Percentiles rank a stretch among this genome's conserved stretches.
These are phyloP conservation scores for Ogataea pilisensis DNA, from an alignment of 805 yeast species.

Conservation along the genomic window DNA sequence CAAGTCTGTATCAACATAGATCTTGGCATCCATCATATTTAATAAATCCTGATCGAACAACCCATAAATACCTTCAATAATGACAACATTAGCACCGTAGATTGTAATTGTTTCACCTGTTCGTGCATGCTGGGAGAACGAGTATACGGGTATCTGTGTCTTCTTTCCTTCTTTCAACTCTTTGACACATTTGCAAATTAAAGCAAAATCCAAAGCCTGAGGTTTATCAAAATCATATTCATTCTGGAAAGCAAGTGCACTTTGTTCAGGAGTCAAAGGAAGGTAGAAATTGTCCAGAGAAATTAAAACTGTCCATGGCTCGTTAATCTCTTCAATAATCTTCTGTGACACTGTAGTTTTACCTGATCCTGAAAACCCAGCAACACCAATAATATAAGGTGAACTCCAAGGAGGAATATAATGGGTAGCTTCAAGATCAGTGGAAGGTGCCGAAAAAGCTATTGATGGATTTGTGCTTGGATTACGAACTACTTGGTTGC, in stretches of 20 bases:
- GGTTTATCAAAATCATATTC: constrained; percentile 88
- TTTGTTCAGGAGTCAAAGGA: constrained; percentile 61
- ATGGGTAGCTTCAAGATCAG: constrained; percentile 18
- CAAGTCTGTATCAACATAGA: constrained; percentile 90
- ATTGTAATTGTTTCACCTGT: constrained; percentile 67
- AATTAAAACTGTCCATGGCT: constrained; percentile 91
- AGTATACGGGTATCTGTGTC: constrained; percentile 63
- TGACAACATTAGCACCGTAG: constrained; percentile 91
- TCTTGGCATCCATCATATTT: constrained; percentile 76
- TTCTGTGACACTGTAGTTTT: constrained; percentile 87
- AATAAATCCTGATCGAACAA: constrained; percentile 65
- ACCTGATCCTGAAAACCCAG: constrained; percentile 87
- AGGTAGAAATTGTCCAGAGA: constrained; percentile 90
- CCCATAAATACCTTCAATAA: constrained; percentile 88
- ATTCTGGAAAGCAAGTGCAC: constrained; percentile 57
- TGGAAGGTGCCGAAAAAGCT: neutral
- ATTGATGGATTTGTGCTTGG: neutral
- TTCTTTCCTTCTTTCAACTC: constrained; percentile 67
- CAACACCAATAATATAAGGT: constrained; percentile 83
- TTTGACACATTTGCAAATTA: constrained; percentile 57
- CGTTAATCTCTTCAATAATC: constrained; percentile 70
- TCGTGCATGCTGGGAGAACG: constrained; percentile 60
- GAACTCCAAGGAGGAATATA: constrained; percentile 87
- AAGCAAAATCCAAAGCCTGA: constrained; percentile 74
- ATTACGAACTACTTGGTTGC: too few species aligned